Base-by-base conservation (phyloP, 345 rosid genomes). In the Euclidium syriacum region DNA sequence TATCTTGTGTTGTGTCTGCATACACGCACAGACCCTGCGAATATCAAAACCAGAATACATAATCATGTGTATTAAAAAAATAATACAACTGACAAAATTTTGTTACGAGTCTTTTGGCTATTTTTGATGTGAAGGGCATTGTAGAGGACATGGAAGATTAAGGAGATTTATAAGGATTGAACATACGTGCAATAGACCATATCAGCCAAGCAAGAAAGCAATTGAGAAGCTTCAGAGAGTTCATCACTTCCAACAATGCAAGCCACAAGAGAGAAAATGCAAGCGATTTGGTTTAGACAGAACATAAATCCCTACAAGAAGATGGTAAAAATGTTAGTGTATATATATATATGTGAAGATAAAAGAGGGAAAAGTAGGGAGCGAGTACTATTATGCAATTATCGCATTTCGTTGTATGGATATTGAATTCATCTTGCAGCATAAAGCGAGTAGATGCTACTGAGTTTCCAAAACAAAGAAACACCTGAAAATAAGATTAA, bases 341-440 rank as follows among this genome's bases (percentile, higher is more conserved):
- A 52, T 24, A 34, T 7, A 19, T 30, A 43, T 34, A 2, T 43
- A 18, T 62, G 16, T 56, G 55, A 27, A 36, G 10, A 51, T 8
- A 53, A n/a, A 19, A 41, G 11, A 30, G 34, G 3, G 35, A 66
- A 18, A 39, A 34, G 10, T 35, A 52, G 65, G 43, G 70, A 32
- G 49, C n/a, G n/a, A 41, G 49, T 91, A 91, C 98, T 72, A 91
- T 91, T 29, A 91, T 91, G 80, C 91, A 91, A 59, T 88, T 88
- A 67, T 91, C 96, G 49, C 98, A 91, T 58, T 72, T 51, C 26
- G 98, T 88, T 58, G 96, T 91, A 78, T 91, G 98, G 52, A 88
- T 91, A 77, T 91, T 91, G 74, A 88, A 88, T 78, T 91, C 98
- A 75, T 91, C 98, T 80, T 91, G 98, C 76, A 91, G 51, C 66